Conservation (phyloP, 306 rosid species). For the Potentilla sterilis region DNA sequence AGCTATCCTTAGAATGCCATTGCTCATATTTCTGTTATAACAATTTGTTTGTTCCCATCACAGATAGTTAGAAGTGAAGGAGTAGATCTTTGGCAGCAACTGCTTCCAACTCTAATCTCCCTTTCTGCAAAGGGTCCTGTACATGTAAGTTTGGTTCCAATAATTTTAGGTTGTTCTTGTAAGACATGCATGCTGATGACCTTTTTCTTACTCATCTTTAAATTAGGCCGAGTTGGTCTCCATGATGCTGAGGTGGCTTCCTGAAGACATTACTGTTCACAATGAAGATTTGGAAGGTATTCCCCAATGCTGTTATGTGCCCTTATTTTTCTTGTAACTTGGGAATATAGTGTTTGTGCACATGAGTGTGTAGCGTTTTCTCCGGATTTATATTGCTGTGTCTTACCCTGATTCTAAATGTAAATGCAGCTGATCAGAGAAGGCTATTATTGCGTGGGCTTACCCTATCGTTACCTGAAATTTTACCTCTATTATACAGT, state of each 20-base stretch:
- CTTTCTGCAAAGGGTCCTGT: conserved; percentile 84
- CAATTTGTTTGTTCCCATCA: conserved; percentile 25
- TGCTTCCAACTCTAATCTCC: conserved; percentile 66
- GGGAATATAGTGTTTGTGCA: neutral
- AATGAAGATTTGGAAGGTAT: conserved; percentile 98
- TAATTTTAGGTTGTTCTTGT: conserved; percentile 15
- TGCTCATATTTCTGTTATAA: conserved; percentile 11
- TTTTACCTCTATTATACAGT: conserved; percentile 74
- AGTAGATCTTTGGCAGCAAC: conserved; percentile 69
- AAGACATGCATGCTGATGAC: conserved; percentile 11
- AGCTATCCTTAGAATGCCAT: conserved; percentile 19
- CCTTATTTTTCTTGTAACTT: conserved; percentile 6
- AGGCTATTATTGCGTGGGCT: conserved; percentile 88
- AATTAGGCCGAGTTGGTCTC: conserved; percentile 93
- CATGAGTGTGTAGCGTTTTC: conserved; percentile 15
- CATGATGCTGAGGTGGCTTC: conserved; percentile 98
- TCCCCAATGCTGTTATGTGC: conserved; percentile 16
- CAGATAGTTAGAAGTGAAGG: conserved; percentile 95
- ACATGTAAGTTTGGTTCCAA: conserved; percentile 51
- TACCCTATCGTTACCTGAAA: conserved; percentile 80
- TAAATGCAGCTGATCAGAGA: conserved; percentile 70
- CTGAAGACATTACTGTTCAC: conserved; percentile 95
- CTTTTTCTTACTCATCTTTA: conserved; percentile 15
- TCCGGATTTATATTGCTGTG: conserved; percentile 23
- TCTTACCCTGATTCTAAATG: conserved; percentile 30